phyloP scores from a whole-genome alignment of 805 yeast species.

The Metschnikowia kunwiensis region DNA sequence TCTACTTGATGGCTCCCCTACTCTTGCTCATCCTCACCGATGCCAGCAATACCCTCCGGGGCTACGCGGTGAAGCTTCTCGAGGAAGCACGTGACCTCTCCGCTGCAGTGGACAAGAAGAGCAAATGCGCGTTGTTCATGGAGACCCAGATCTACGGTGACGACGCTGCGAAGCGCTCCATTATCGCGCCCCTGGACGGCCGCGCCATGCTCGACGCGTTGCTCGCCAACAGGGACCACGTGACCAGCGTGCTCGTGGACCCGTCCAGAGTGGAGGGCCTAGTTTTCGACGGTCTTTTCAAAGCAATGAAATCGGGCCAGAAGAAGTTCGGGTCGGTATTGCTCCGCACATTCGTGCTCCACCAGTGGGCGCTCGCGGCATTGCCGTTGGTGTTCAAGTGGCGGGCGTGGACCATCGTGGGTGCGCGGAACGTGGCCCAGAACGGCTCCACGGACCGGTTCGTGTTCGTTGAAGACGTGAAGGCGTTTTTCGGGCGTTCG shows the following conservation, averaged over 20 bases:
- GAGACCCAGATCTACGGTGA: conserved; percentile 58
- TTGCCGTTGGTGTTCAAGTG: conserved; percentile 49
- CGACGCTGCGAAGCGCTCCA: conserved; percentile 45
- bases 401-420: conserved; percentile 34
- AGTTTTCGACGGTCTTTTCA: conserved; percentile 36
- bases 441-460: conserved; percentile 32
- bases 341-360: conserved; percentile 59
- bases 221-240: conserved; percentile 16
- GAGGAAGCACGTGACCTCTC: conserved; percentile 28
- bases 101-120: conserved; percentile 33
- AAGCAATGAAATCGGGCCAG: conserved; percentile 39
- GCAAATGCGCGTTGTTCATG: conserved; percentile 41
- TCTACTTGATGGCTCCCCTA: conserved; percentile 57
- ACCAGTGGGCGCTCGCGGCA: conserved; percentile 51
- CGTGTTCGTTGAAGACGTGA: conserved; percentile 32
- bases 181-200: conserved; percentile 68
- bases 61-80: conserved; percentile 22
- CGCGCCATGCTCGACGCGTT: conserved; percentile 32
- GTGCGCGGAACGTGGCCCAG: conserved; percentile 19
- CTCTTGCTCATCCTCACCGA: conserved; percentile 54
- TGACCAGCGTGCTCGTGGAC: conserved; percentile 30
- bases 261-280: conserved; percentile 22
- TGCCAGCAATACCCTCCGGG: conserved; percentile 49
- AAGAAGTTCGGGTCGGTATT: conserved; percentile 57
- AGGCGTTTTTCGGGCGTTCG: conserved; percentile 38